Conservation (phyloP, 192 early-diverging fungal species). For the Entrophospora sp. region DNA sequence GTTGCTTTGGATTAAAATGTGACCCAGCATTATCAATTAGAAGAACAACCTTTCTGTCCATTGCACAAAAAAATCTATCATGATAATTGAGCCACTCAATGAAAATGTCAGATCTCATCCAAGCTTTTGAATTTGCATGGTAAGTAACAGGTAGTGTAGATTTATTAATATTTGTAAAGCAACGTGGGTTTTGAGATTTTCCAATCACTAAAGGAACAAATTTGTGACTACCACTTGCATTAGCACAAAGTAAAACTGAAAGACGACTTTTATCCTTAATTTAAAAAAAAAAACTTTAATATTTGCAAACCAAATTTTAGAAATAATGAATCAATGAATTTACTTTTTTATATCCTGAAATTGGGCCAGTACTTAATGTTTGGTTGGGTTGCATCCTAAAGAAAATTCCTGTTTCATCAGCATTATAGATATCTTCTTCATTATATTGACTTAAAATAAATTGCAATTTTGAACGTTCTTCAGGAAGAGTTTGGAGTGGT, state of each 20-base stretch:
- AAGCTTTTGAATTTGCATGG: background rate
- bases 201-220: background rate
- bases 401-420: background rate
- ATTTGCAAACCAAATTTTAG: background rate
- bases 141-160: background rate
- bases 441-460: background rate
- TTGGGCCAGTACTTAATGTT: background rate
- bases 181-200: background rate
- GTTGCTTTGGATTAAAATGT: no score
- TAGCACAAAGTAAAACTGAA: background rate
- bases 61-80: no score
- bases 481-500: background rate
- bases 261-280: background rate
- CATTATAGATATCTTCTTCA: background rate
- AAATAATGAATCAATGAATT: background rate
- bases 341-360: background rate
- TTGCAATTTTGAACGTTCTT: background rate
- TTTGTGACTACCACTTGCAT: background rate
- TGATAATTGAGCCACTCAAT: no score
- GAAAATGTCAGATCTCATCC: background rate
- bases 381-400: background rate
- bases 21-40: no score
- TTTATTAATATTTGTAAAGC: conserved; percentile 1
- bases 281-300: background rate
- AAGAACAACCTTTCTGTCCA: no score